A percentile compares a stretch with the other conserved stretches of the same genome.
These are phyloP conservation scores for Reticulascus tulasneorum DNA, from an alignment of 2,329 filamentous ascomycete species.

Conservation along the genomic window DNA sequence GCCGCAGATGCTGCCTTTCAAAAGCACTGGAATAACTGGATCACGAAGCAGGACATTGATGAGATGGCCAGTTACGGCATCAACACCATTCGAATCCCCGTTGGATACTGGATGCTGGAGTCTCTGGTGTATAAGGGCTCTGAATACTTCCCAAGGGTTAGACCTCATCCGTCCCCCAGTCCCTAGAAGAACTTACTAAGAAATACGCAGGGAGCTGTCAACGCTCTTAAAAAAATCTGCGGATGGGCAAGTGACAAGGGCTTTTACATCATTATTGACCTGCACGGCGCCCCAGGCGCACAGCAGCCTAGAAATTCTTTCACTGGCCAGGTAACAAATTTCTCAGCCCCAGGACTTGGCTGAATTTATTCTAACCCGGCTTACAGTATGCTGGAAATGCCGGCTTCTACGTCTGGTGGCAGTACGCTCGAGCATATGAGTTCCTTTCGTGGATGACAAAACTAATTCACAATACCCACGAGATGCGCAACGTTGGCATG, in stretches of 20 bases:
- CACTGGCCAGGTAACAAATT: conserved; percentile 39
- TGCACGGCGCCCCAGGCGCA: conserved; percentile 48
- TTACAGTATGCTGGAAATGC: conserved; percentile 21
- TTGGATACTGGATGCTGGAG: conserved; percentile 54
- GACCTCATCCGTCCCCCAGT: not conserved
- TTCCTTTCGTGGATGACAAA: conserved; percentile 55
- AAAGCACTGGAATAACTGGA: conserved; percentile 47
- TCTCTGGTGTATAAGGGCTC: conserved; percentile 39
- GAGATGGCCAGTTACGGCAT: conserved; percentile 46
- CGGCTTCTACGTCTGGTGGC: conserved; percentile 53
- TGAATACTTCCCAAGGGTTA: conserved; percentile 43
- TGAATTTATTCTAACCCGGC: too few relatives aligned
- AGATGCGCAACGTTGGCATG: conserved; percentile 54
- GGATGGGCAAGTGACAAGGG: conserved; percentile 43
- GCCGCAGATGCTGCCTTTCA: conserved; percentile 42
- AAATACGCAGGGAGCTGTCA: conserved; percentile 33
- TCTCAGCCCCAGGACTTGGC: too few relatives aligned
- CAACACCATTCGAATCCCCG: conserved; percentile 50
- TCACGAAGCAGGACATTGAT: conserved; percentile 43
- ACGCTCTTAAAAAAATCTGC: conserved; percentile 41
- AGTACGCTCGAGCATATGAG: conserved; percentile 51
- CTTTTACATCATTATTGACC: conserved; percentile 50
- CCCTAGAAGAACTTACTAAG: not conserved
- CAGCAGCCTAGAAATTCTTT: conserved; percentile 42
- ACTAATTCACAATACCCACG: conserved; percentile 42